Conservation (phyloP, 2,329 filamentous ascomycete species). For the Emmonsia crescens region DNA sequence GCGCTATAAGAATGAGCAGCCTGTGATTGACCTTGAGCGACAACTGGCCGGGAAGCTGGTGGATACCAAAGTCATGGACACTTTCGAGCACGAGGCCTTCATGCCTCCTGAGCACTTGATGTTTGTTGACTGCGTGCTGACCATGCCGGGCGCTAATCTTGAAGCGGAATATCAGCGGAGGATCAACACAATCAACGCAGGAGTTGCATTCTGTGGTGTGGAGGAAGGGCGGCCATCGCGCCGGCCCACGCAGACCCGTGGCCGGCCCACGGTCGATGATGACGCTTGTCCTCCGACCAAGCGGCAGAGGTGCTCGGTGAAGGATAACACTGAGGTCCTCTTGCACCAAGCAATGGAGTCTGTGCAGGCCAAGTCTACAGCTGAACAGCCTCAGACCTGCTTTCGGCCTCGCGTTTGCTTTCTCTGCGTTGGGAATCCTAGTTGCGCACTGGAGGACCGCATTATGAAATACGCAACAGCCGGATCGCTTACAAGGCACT, state of each 20-base stretch:
- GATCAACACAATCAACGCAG: conserved; percentile 19
- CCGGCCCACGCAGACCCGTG: conserved; percentile 7
- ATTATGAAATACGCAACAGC: conserved; percentile 9
- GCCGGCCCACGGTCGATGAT: conserved; percentile 39
- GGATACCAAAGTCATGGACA: conserved; percentile 16
- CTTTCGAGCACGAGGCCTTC: conserved; percentile 15
- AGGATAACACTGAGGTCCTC: conserved; percentile 10
- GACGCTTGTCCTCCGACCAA: conserved; percentile 41
- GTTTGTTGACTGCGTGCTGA: conserved; percentile 18
- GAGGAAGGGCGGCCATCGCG: conserved; percentile 15
- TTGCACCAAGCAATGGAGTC: conserved; percentile 12
- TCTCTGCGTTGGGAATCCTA: conserved; percentile 12
- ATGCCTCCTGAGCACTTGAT: conserved; percentile 17
- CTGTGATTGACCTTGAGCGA: conserved; percentile 18
- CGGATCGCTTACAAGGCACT: conserved; percentile 14
- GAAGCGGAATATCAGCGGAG: conserved; percentile 18
- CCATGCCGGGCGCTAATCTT: conserved; percentile 15
- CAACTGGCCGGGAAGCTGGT: conserved; percentile 19
- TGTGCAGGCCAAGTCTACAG: conserved; percentile 9
- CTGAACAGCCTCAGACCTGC: conserved; percentile 6
- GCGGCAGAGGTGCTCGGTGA: conserved; percentile 15
- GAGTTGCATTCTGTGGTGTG: conserved; percentile 18
- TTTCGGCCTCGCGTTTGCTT: too few relatives aligned
- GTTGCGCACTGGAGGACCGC: conserved; percentile 1
- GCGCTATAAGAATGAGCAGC: conserved; percentile 20